Percentiles rank a stretch among this genome's conserved stretches.
These are phyloP conservation scores for Candida incommunis DNA, from an alignment of 805 yeast genomes.

Conservation along the genomic window DNA sequence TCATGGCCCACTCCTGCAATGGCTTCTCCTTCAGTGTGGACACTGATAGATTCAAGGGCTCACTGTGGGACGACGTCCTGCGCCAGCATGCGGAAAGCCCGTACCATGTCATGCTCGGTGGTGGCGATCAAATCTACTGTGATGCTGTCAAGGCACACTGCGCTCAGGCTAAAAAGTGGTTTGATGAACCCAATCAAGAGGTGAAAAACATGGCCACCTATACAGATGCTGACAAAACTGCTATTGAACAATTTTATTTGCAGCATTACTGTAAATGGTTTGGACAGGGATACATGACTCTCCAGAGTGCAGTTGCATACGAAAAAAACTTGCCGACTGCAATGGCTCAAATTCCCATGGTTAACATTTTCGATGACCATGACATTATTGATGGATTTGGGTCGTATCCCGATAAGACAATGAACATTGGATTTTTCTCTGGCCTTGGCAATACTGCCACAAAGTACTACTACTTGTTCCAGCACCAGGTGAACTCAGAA, in stretches of 20 bases:
- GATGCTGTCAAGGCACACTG: slow-evolving; percentile 54
- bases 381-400: slow-evolving; percentile 97
- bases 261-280: slow-evolving; percentile 75
- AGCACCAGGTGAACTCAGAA: slow-evolving; percentile 55
- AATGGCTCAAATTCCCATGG: slow-evolving; percentile 67
- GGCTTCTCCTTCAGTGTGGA: slow-evolving; percentile 73
- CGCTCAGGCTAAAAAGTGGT: slow-evolving; percentile 40
- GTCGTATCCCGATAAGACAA: slow-evolving; percentile 63
- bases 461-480: slow-evolving; percentile 81
- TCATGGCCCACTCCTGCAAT: slow-evolving; percentile 76
- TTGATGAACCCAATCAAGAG: slow-evolving; percentile 34
- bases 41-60: slow-evolving; percentile 52
- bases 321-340: slow-evolving; percentile 63
- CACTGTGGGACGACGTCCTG: slow-evolving; percentile 78
- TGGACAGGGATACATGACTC: slow-evolving; percentile 79
- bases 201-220: slow-evolving; percentile 30
- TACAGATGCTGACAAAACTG: slow-evolving; percentile 33
- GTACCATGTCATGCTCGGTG: slow-evolving; percentile 93
- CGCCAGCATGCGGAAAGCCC: slow-evolving; percentile 45
- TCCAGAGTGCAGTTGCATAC: slow-evolving; percentile 46
- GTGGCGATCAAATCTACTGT: slow-evolving; percentile 91
- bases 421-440: slow-evolving; percentile 52
- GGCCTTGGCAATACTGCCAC: slow-evolving; percentile 70
- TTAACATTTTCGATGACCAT: slow-evolving; percentile 87
- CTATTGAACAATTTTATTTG: slow-evolving; percentile 55